phyloP scores from a whole-genome alignment of 768 basidiomycete species.

The Kwoniella heveanensis region DNA sequence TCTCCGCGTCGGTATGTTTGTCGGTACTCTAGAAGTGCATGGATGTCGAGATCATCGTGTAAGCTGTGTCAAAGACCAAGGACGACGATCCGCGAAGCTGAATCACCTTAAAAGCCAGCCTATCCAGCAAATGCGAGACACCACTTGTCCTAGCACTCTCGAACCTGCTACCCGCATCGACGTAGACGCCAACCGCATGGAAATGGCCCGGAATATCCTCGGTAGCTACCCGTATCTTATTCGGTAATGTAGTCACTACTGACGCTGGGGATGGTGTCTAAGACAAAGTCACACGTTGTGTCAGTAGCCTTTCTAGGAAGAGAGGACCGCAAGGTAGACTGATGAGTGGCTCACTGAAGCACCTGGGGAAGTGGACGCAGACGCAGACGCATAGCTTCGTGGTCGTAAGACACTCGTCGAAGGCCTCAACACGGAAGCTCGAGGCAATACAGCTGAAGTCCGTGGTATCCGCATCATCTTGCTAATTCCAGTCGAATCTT shows the following conservation, averaged over 20 bases:
- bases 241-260: slow-evolving; percentile 76
- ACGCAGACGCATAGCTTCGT: slow-evolving; percentile 19
- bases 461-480: slow-evolving; percentile 25
- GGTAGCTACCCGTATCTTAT: slow-evolving; percentile 88
- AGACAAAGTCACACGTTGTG: neutral
- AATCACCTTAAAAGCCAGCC: slow-evolving; percentile 93
- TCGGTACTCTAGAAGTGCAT: slow-evolving; percentile 66
- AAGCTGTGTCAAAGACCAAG: too few relatives aligned
- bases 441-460: slow-evolving; percentile 8
- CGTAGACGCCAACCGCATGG: slow-evolving; percentile 85
- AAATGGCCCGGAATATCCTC: slow-evolving; percentile 91
- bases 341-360: neutral
- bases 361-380: slow-evolving; percentile 2
- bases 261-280: slow-evolving; percentile 23
- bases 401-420: slow-evolving; percentile 1
- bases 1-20: slow-evolving; percentile 71
- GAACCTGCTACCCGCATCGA: slow-evolving; percentile 91
- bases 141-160: slow-evolving; percentile 74
- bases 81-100: neutral
- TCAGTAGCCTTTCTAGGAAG: neutral
- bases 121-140: slow-evolving; percentile 86
- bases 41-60: too few relatives aligned
- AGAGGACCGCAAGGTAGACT: neutral
- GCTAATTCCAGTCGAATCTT: too few relatives aligned
- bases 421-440: neutral